Base-by-base conservation (phyloP, 192 early-diverging fungal genomes). In the Umbelopsis ramanniana region DNA sequence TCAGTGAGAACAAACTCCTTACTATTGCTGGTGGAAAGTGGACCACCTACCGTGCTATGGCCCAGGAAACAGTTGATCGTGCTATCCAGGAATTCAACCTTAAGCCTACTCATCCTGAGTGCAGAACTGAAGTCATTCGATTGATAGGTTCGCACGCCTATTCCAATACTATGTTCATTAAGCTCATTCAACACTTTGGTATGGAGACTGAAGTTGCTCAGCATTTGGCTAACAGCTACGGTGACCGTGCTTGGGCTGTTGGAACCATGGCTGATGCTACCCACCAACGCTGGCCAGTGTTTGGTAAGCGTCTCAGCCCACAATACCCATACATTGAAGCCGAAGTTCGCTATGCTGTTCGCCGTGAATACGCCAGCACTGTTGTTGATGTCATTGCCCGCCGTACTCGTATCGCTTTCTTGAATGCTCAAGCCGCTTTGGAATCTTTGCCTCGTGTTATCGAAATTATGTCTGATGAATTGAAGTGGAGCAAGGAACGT, bases 11-110 rank as follows among this genome's bases (percentile, higher is more conserved):
- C 54, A 93, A 93, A 6, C 76, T 98, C 68, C 81, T 98, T 70
- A 97, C 97, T 5, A 96, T 98, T 82, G 95, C 97, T 38, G 97
- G 97, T 73, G 97, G 97, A 69, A 98, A 98, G 77, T 98, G 97
- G 97, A 98, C 97, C 3, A 98, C 97, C 0, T 98, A 97, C 84
- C 90, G 97, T 69, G 90, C 92, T 70, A 98, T 98, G 97, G 96
- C 97, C 45, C 86, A 93, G 72, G 97, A 98, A 75, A 97, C 96
- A 0, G 86, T 98, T 69, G 96, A 98, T 80, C 79, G 81, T 70
- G 97, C 97, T 5, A 87, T 97, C 71, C 76, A 91, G 70, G 84
- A 86, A 48, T 95, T 93, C 75, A 82, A 73, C 6, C 84, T 97
- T 26, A 76, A 87, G 24, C 91, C 93, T 5, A 71, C 81, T 14